Conservation (phyloP, 441 rosid genomes). For the Melastoma candidum region DNA sequence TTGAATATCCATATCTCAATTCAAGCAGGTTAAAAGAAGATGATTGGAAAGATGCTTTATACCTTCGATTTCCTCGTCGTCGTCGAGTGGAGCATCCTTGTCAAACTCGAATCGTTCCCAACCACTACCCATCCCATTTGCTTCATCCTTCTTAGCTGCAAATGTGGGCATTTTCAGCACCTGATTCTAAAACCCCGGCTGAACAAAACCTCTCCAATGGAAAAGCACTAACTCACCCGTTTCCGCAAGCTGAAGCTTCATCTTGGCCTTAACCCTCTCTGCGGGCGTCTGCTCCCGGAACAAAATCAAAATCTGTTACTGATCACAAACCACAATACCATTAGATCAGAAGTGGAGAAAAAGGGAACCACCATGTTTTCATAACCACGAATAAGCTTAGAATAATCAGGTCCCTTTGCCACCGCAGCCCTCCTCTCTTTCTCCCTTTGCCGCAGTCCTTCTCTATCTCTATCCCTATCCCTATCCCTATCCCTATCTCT, state of each 20-base stretch:
- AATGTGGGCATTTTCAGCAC: not conserved
- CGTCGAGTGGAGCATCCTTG: constrained; percentile 82
- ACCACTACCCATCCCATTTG: constrained; percentile 52
- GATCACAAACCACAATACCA: not conserved
- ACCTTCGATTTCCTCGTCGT: constrained; percentile 83
- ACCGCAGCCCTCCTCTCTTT: constrained; percentile 17
- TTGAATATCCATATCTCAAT: too few relatives aligned
- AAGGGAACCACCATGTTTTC: constrained; percentile 45
- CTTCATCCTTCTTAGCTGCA: constrained; percentile 72
- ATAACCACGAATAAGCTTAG: constrained; percentile 53
- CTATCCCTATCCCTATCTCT: constrained; percentile 16
- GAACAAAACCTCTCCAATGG: constrained; percentile 4
- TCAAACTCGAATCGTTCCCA: constrained; percentile 89
- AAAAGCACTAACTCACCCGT: constrained; percentile 37
- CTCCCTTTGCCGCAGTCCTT: constrained; percentile 1
- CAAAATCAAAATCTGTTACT: constrained; percentile 3
- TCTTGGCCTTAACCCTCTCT: constrained; percentile 82
- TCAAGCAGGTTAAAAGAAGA: not conserved
- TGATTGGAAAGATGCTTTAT: not conserved
- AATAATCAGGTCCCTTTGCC: constrained; percentile 32
- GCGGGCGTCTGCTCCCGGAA: constrained; percentile 53
- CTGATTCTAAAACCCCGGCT: not conserved
- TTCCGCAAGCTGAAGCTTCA: constrained; percentile 79
- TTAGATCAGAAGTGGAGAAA: not conserved
- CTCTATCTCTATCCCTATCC: constrained; percentile 20